Conservation (phyloP, 73 alveolate species). For the Tetrahymena malaccensis region DNA sequence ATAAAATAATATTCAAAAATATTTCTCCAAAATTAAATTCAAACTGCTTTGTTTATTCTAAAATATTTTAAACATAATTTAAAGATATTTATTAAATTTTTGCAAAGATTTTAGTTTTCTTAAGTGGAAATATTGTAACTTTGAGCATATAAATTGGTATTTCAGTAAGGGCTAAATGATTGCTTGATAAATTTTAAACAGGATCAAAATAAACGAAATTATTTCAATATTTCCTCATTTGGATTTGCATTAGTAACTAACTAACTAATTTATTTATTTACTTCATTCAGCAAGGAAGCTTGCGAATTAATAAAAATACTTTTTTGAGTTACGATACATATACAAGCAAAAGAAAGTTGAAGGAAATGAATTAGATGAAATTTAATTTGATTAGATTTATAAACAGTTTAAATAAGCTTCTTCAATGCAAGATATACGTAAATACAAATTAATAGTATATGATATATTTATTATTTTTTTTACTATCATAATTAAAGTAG, state of each 20-base stretch:
- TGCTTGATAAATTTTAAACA: neutral
- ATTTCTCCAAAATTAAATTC: neutral
- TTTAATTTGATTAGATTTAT: neutral
- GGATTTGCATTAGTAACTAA: too few species aligned
- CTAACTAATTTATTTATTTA: too few species aligned
- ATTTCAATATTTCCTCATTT: neutral
- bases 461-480: neutral
- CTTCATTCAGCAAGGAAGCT: too few species aligned
- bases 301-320: neutral
- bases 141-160: neutral
- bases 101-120: neutral
- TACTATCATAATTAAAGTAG: neutral
- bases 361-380: neutral
- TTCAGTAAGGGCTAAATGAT: neutral
- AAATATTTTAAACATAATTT: too few species aligned
- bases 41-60: too few species aligned
- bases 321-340: neutral
- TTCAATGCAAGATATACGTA: neutral
- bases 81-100: too few species aligned
- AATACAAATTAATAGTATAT: neutral
- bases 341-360: neutral
- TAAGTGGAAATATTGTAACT: neutral
- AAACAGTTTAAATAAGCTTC: neutral
- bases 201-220: neutral
- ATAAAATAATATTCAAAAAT: too few species aligned